Conservation (phyloP, 257 asterid species). For the Ajuga chamaepitys region DNA sequence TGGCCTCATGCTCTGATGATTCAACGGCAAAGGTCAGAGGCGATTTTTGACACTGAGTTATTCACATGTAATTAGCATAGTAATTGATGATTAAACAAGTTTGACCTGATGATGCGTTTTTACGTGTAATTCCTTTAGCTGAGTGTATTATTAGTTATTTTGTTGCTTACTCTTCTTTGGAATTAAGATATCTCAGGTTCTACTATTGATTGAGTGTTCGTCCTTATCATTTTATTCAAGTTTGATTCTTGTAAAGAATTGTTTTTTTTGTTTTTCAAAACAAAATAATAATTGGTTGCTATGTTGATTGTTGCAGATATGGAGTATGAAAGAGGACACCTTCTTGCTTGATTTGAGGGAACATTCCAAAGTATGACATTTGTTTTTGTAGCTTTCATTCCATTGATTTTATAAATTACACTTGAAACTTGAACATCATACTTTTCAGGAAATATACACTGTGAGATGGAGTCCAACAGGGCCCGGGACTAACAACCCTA, state of each 20-base stretch:
- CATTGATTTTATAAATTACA: not conserved
- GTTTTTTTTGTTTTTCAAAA: too few species aligned
- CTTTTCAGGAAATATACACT: conserved; percentile 83
- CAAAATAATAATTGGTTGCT: conserved; percentile 16
- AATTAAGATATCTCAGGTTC: not conserved
- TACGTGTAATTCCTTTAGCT: not conserved
- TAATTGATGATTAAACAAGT: not conserved
- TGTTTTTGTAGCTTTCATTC: not conserved
- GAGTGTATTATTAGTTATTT: not conserved
- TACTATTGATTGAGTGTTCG: not conserved
- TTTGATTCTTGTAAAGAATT: not conserved
- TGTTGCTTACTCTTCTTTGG: not conserved
- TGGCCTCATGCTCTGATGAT: conserved; percentile 98
- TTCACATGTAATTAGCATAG: not conserved
- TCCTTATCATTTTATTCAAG: not conserved
- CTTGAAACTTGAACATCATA: conserved; percentile 1
- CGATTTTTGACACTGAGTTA: conserved; percentile 3
- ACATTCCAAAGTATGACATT: conserved; percentile 57
- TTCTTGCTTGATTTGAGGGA: conserved; percentile 76
- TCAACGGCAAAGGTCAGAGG: conserved; percentile 78
- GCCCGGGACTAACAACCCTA: conserved; percentile 81
- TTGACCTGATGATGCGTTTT: not conserved
- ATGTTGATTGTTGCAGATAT: conserved; percentile 59
- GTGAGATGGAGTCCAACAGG: conserved; percentile 99
- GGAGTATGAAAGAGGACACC: conserved; percentile 80